Conservation (phyloP, 179 eudicot species). For the Carnegiea gigantea region DNA sequence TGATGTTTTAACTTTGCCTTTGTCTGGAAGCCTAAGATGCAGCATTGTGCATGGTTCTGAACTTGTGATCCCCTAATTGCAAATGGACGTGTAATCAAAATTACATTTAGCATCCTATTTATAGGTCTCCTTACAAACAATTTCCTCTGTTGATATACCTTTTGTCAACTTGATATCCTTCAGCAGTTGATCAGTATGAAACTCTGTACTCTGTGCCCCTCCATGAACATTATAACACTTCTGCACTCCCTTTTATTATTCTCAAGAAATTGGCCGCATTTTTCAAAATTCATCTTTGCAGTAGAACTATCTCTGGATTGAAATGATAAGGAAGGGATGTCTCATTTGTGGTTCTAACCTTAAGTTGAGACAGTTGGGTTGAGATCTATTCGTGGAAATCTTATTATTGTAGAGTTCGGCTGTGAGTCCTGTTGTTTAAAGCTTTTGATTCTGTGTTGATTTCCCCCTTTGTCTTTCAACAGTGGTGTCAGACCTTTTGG, state of each 20-base stretch:
- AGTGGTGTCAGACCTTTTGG: conserved; percentile 99
- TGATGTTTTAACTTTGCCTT: background rate
- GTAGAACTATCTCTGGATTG: background rate
- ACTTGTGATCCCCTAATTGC: background rate
- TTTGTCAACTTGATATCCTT: background rate
- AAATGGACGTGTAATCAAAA: background rate
- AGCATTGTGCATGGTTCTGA: background rate
- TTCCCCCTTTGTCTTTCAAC: background rate
- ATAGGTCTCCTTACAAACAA: background rate
- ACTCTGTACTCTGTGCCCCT: background rate
- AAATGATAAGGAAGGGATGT: background rate
- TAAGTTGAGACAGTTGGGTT: background rate
- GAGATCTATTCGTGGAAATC: background rate
- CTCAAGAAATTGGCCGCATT: background rate
- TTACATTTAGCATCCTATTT: background rate
- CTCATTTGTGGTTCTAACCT: background rate
- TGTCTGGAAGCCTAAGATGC: background rate
- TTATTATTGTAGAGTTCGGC: background rate
- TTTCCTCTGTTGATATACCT: background rate
- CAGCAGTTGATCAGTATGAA: background rate
- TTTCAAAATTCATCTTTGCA: background rate
- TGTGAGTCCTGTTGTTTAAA: background rate
- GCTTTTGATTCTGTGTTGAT: background rate
- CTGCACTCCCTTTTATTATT: background rate
- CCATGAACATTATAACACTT: no score